Evolutionary conservation across 345 rosid species (phyloP), one percentile per base, ranked within the genome.

Genomic region (Corymbia maculata): DNA sequence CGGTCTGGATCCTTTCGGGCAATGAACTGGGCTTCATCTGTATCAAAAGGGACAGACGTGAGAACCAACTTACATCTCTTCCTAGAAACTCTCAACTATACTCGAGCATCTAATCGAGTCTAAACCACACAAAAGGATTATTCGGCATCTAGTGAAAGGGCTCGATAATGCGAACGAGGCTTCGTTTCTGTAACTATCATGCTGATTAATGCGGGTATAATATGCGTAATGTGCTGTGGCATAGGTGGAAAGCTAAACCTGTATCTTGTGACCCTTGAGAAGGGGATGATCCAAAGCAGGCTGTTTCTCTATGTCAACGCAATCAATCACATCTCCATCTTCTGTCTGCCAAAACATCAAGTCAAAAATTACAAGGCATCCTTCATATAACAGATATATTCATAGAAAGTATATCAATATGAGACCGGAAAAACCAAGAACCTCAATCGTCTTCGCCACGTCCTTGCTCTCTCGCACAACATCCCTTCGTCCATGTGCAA

Each of bases 391-490:
- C 75, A n/a, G 5, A 36, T 64, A 64, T 64, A 36, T 64, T 64
- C 75, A n/a, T 0, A 64, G 36, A 64, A 3, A 61, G 70, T n/a
- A 61, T 0, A 64, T 28, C 70, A 3, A 64, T 36, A n/a, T 13
- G 36, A 13, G 36, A 64, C 70, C 13, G 36, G 70, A 64, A 28
- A 13, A 64, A 28, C 70, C 36, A 6, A n/a, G 5, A n/a, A 64
- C 70, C 70, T 64, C 70, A 13, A 6, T n/a, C 9, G 70, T 64
- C 70, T 64, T 64, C 9, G 19, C 36, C 14, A 17, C 0, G 1
- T 0, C 15, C 70, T 64, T 64, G 36, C 36, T 64, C 7, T 64
- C 19, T 64, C 36, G 9, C 5, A 0, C 9, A 64, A 64, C 2
- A 0, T 13, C 75, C n/a, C 75, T 64, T n/a, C 36, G 8, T 13